Conservation (phyloP, 2,329 filamentous ascomycete genomes). For the Colletotrichum magnum region DNA sequence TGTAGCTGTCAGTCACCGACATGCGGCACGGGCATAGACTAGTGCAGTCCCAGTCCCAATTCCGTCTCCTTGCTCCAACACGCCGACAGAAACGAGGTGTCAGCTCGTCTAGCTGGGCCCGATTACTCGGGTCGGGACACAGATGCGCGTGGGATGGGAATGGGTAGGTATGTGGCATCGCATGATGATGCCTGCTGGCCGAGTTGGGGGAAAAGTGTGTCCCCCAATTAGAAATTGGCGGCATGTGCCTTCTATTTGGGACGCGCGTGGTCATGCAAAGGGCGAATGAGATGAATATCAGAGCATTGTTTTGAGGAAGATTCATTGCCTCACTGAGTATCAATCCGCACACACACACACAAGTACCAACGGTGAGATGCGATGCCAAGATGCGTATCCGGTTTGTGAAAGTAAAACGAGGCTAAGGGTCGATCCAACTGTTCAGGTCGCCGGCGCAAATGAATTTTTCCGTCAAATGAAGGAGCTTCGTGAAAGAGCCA, state of each 20-base stretch:
- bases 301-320: background rate
- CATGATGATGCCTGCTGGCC: conserved; percentile 22
- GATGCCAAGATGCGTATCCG: background rate
- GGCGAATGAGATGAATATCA: background rate
- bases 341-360: no score
- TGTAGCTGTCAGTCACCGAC: conserved; percentile 15
- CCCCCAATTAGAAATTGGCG: conserved; percentile 13
- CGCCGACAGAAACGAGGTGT: background rate
- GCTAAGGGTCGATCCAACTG: conserved; percentile 21
- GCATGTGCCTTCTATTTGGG: conserved; percentile 3
- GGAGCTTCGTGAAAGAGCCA: conserved; percentile 17
- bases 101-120: conserved; percentile 22
- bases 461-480: conserved; percentile 40
- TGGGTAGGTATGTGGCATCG: conserved; percentile 28
- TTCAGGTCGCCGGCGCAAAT: conserved; percentile 31
- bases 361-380: background rate
- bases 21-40: conserved; percentile 9
- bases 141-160: conserved; percentile 2
- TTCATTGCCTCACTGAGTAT: background rate
- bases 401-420: conserved; percentile 4
- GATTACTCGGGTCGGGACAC: conserved; percentile 29
- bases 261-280: background rate
- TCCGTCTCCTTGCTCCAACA: background rate
- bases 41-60: conserved; percentile 3
- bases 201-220: conserved; percentile 4